Base-by-base conservation (phyloP, 2,329 filamentous ascomycete genomes). In the Albifimbria verrucaria region DNA sequence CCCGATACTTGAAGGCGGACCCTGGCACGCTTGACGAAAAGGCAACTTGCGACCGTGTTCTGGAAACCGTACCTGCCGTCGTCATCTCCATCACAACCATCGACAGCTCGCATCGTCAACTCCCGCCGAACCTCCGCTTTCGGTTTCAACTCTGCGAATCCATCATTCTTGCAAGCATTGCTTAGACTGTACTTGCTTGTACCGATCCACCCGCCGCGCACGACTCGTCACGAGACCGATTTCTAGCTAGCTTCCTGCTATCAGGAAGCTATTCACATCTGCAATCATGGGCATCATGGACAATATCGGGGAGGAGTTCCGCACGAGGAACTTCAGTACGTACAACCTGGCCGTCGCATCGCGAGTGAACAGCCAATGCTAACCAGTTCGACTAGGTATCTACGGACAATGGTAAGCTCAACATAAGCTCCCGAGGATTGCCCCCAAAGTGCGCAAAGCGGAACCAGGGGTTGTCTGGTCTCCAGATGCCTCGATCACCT, bases 391-490 rank as follows among this genome's bases (percentile, higher is more conserved):
- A 54, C 53, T 61, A 89, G 86, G 86, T 73, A 89, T 89, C 72
- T 89, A 89, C 65, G 86, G 83, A 71, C 86, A 89, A 86, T 89
- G 86, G 86, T 89, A 78, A 79, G 83, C n/a, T n/a, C n/a, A n/a
- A n/a, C n/a, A n/a, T n/a, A n/a, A n/a, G n/a, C n/a, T n/a, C n/a
- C n/a, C n/a, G n/a, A n/a, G n/a, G n/a, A n/a, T n/a, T n/a, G n/a
- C n/a, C n/a, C n/a, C n/a, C n/a, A n/a, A n/a, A n/a, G n/a, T n/a
- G n/a, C n/a, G n/a, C n/a, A n/a, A n/a, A n/a, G n/a, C n/a, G n/a
- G n/a, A n/a, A n/a, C n/a, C n/a, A n/a, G n/a, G n/a, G n/a, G n/a
- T n/a, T n/a, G n/a, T n/a, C n/a, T n/a, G n/a, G n/a, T n/a, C n/a
- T n/a, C n/a, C n/a, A n/a, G n/a, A n/a, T n/a, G n/a, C n/a, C n/a